Evolutionary conservation across 345 rosid genomes (phyloP), one percentile per base, ranked within the genome.

Genomic region (Camelina laxa): DNA sequence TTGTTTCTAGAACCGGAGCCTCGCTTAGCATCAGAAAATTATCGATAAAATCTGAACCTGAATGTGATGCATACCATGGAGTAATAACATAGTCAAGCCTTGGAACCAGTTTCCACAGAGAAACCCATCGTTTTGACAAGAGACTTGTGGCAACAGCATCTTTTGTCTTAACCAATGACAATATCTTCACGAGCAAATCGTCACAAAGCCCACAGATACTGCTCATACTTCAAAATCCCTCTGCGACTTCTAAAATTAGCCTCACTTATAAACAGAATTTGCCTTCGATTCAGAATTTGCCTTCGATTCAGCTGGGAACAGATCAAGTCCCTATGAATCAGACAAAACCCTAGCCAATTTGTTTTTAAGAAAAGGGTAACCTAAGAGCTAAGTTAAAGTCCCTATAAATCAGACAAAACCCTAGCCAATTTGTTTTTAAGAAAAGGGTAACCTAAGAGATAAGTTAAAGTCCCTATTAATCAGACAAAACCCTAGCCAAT

Each of bases 71-170:
- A 16, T 17, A 2, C 17, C 2, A 11, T 21, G 58, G 7, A 53
- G 30, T 7, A 61, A 3, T 35, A 35, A 2, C 8, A 17, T 64
- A 64, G 19, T 49, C 70, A 21, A 64, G 68, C 41, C 24, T 64
- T 64, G 68, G 68, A 27, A 64, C 55, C 21, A 64, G 39, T 45
- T 64, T 64, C 68, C 68, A 64, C 0, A 64, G n/a, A 45, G 10
- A 9, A 64, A 24, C 1, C 68, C 68, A 64, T n/a, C 39, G 39
- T 45, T 64, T 44, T 45, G 55, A 64, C 55, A 45, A n/a, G 27
- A 64, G 41, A 16, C 55, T 22, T 1, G 54, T 27, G 38, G 53
- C 38, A 12, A 63, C 54, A 8, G 38, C 55, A 5, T 64, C n/a
- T 64, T 45, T 30, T 6, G 68, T 64, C 24, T 38, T 3, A 64